Conservation (phyloP, 2,329 filamentous ascomycete species). For the Sphaerulina musiva region DNA sequence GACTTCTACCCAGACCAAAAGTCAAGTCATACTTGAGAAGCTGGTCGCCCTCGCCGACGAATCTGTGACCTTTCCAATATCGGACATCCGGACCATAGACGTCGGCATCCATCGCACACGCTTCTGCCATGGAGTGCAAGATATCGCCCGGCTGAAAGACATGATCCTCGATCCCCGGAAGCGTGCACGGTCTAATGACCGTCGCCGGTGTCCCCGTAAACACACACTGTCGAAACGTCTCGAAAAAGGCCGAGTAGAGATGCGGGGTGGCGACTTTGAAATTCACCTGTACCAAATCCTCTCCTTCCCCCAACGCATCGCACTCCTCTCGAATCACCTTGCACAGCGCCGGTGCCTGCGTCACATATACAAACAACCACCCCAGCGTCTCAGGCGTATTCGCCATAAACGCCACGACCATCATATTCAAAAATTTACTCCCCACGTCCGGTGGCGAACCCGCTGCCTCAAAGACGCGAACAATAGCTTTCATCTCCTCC, state of each 20-base stretch:
- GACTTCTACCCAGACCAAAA: conserved; percentile 8
- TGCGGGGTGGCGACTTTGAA: conserved; percentile 3
- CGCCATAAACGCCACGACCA: conserved; percentile 9
- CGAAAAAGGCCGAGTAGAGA: conserved; percentile 10
- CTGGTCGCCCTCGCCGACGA: conserved; percentile 6
- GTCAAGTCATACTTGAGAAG: conserved; percentile 9
- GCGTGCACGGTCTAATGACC: conserved; percentile 4
- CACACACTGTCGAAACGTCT: conserved; percentile 9
- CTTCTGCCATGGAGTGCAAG: conserved; percentile 3
- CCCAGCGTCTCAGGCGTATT: conserved; percentile 9
- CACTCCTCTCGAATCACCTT: conserved; percentile 9
- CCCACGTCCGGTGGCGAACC: conserved; percentile 4
- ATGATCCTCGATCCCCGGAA: conserved; percentile 8
- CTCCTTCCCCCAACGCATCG: not conserved
- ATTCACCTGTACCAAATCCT: not conserved
- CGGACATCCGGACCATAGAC: conserved; percentile 4
- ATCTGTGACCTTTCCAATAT: conserved; percentile 11
- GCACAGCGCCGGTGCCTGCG: conserved; percentile 4
- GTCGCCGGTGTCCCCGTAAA: conserved; percentile 11
- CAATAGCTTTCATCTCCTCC: not conserved
- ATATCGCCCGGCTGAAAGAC: conserved; percentile 9
- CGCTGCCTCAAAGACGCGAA: not conserved
- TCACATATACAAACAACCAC: conserved; percentile 5
- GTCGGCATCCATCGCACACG: conserved; percentile 8
- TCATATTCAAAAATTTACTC: conserved; percentile 11